These are phyloP conservation scores for Aspergillus affinis DNA, from an alignment of 495 filamentous ascomycete species.

Conservation along the genomic window DNA sequence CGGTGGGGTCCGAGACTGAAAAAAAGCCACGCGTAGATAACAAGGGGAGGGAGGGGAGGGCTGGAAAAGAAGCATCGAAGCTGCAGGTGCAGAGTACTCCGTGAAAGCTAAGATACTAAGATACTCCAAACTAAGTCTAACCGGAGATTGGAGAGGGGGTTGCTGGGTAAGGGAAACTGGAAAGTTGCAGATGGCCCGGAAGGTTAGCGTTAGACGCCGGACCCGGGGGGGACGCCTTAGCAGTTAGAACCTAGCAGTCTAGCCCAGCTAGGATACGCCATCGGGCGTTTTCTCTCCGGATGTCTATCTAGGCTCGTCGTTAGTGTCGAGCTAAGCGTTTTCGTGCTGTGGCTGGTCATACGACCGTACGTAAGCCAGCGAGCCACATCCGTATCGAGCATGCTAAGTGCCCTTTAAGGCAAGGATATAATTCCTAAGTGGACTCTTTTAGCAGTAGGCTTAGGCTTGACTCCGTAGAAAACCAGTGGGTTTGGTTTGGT, in stretches of 20 bases:
- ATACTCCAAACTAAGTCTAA: neutral
- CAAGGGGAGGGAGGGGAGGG: neutral
- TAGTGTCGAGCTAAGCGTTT: constrained; percentile 6
- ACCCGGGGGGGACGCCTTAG: neutral
- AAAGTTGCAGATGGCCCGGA: too few species aligned
- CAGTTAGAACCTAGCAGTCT: too few species aligned
- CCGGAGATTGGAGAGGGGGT: neutral
- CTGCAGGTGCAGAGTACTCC: too few species aligned
- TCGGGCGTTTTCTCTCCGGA: neutral
- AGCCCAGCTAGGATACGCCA: neutral
- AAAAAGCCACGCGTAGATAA: constrained; percentile 12
- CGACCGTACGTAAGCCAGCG: constrained; percentile 11
- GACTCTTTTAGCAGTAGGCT: too few species aligned
- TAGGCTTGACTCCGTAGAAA: neutral
- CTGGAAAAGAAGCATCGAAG: neutral
- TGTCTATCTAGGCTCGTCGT: constrained; percentile 2
- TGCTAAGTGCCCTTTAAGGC: neutral
- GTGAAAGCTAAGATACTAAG: neutral
- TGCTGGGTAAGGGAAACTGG: neutral
- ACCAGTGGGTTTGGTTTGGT: neutral
- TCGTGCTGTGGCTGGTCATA: constrained; percentile 6
- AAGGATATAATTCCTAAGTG: neutral
- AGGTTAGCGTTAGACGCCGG: neutral
- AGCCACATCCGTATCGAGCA: constrained; percentile 1
- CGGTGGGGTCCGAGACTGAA: constrained; percentile 20